Evolutionary conservation across 1,284 basidiomycete genomes (phyloP), one percentile per base, ranked within the genome.

Genomic region (Blastosporella zonata): DNA sequence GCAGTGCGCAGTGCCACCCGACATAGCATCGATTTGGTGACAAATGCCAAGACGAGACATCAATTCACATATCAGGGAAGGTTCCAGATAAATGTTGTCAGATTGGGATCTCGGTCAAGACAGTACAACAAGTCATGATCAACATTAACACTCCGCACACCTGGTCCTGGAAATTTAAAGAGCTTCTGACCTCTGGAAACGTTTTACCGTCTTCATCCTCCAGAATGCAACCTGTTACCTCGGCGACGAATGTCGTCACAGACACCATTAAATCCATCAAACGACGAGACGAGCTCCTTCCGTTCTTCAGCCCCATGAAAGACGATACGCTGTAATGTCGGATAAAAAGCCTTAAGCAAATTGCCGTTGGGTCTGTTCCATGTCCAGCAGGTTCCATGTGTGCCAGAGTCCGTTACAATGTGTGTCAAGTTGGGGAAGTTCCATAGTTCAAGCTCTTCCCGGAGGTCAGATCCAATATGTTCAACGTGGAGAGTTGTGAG

Each of bases 401-500:
- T 39, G 33, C 43, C 44, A 2, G 46, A 49, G 20, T 55, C 53
- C 35, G 50, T 52, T 6, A 55, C 37, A 6, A 52, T 37, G 27
- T 34, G 34, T 9, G 27, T 46, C 34, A 55, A 22, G 13, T 49
- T 52, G 13, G 49, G 49, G 33, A 48, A 52, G 2, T 37, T 37
- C 53, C 53, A 54, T 2, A 7, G 27, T 13, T 49, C 49, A n/a
- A 54, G 46, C 21, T 54, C 49, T 3, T 12, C 18, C 25, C 46
- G 46, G 7, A 52, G 29, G 5, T 5, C 25, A 20, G 39, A 7
- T 13, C 43, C 43, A 7, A 49, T 41, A 3, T 49, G 39, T 7
- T 46, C 33, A 6, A 55, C 33, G 22, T 45, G 38, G 20, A 55
- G 38, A 12, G 46, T 49, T n/a, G 46, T 47, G 13, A 55, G 44